Evolutionary conservation across 495 filamentous ascomycete species (phyloP), one percentile per base, ranked within the genome.

Genomic region (Lasiosphaeriaceae sp.): DNA sequence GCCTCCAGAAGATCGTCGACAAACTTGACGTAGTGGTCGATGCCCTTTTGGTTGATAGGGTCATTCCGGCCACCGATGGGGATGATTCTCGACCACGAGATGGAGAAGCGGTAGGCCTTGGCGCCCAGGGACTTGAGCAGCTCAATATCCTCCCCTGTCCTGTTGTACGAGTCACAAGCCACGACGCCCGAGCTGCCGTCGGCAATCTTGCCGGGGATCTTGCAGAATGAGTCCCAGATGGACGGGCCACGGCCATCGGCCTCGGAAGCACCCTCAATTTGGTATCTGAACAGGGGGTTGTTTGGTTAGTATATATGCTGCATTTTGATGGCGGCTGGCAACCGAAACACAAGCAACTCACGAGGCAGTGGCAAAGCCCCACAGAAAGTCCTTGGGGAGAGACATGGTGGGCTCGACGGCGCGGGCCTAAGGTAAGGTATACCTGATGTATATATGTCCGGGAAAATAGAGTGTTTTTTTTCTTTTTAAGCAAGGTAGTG

Each of bases 351-450:
- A 20, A 24, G 48, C 55, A 57, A 78, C 78, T 71, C 66, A 89
- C 86, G 83, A 80, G 59, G 88, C 88, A 39, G 88, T 93, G 60
- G 89, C 87, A 70, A 89, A 93, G 52, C 88, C 89, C 89, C 89
- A 92, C 57, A 89, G 68, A 68, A 92, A 92, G 67, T 90, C 88
- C 50, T 83, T 80, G 44, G 85, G 86, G 55, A 92, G 77, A 66
- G 76, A 78, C 75, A 78, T 77, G 61, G 56, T 71, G 58, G 50
- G n/a, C 21, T 26, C 41, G 14, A 16, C n/a, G 12, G 12, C n/a
- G 39, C n/a, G 14, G 34, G 16, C 14, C 3, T 43, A 14, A 11
- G 39, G 39, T 16, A 4, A 37, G 34, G 34, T 14, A 37, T 0
- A 2, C 31, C 34, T n/a, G n/a, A 37, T 14, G 14, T 14, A 37